phyloP scores from a whole-genome alignment of 805 yeast species.

The Zygosaccharomyces lentus region DNA sequence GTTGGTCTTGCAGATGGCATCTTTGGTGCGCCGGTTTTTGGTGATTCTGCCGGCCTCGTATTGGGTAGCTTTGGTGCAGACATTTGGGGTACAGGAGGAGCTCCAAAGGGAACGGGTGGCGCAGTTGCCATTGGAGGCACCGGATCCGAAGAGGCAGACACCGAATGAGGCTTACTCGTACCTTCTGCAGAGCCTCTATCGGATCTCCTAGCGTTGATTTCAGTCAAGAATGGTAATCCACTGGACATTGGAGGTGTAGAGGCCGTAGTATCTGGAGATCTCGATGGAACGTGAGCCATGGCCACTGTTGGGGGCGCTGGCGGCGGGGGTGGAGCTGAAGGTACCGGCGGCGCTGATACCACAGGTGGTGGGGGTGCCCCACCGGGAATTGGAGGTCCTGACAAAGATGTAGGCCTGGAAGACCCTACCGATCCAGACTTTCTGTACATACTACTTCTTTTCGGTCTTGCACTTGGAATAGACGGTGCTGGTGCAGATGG shows the following conservation, averaged over 20 bases:
- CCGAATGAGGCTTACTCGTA: slow-evolving; percentile 8
- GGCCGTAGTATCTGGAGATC: slow-evolving; percentile 11
- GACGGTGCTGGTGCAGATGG: slow-evolving; percentile 14
- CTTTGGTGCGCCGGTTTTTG: slow-evolving; percentile 11
- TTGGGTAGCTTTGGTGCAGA: slow-evolving; percentile 23
- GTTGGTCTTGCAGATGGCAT: slow-evolving; percentile 10
- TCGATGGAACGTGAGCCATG: not conserved
- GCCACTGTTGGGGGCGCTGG: slow-evolving; percentile 14
- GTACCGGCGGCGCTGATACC: slow-evolving; percentile 17
- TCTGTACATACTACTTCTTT: slow-evolving; percentile 11
- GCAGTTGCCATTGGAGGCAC: slow-evolving; percentile 13
- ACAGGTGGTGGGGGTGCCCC: slow-evolving; percentile 32
- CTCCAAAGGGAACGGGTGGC: slow-evolving; percentile 19
- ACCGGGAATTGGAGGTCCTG: slow-evolving; percentile 20
- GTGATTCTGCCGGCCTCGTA: not conserved
- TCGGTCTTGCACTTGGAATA: slow-evolving; percentile 12
- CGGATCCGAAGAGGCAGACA: slow-evolving; percentile 9
- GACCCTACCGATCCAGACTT: slow-evolving; percentile 12
- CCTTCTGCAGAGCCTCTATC: slow-evolving; percentile 42
- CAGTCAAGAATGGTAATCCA: slow-evolving; percentile 49
- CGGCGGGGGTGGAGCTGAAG: slow-evolving; percentile 11
- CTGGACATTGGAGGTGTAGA: slow-evolving; percentile 27
- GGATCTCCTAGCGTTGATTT: slow-evolving; percentile 49
- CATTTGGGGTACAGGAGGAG: slow-evolving; percentile 20
- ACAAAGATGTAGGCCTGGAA: slow-evolving; percentile 21